Conservation (phyloP, 1,284 basidiomycete genomes). For the Golubevia pallescens region DNA sequence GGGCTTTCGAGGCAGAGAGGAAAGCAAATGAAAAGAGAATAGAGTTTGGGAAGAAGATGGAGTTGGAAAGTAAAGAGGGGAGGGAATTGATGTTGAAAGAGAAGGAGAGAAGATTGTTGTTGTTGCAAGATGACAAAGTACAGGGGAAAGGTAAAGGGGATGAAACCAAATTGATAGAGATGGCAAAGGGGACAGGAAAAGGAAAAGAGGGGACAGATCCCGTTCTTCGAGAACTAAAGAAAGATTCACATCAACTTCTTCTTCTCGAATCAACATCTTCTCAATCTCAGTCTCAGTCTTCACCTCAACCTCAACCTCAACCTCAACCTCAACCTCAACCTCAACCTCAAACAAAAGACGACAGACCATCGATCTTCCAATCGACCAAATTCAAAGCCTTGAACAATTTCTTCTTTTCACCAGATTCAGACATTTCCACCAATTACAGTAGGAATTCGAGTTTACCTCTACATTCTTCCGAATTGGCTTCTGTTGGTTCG, state of each 20-base stretch:
- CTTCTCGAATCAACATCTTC: constrained; percentile 5
- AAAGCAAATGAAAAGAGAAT: constrained; percentile 17
- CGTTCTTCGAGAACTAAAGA: neutral
- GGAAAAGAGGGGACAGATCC: neutral
- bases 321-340: no score
- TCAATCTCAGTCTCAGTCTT: constrained; percentile 15
- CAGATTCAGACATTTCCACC: constrained; percentile 32
- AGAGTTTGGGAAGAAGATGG: neutral
- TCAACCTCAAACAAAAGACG: constrained; percentile 3
- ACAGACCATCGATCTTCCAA: constrained; percentile 6
- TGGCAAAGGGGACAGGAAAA: neutral
- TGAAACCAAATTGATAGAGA: neutral
- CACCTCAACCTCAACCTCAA: no score
- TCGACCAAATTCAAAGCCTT: constrained; percentile 31
- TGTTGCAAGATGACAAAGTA: constrained; percentile 21
- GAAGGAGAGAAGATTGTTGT: constrained; percentile 10
- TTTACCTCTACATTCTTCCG: neutral
- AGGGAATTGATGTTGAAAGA: constrained; percentile 14
- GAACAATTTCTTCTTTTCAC: constrained; percentile 41
- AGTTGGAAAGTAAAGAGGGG: constrained; percentile 3
- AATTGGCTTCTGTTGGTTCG: neutral
- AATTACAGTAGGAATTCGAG: constrained; percentile 3
- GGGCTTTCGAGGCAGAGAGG: constrained; percentile 39
- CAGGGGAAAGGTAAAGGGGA: neutral
- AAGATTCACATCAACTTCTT: neutral